Conservation (phyloP, 192 early-diverging fungal species). For the Coemansia aciculifera region DNA sequence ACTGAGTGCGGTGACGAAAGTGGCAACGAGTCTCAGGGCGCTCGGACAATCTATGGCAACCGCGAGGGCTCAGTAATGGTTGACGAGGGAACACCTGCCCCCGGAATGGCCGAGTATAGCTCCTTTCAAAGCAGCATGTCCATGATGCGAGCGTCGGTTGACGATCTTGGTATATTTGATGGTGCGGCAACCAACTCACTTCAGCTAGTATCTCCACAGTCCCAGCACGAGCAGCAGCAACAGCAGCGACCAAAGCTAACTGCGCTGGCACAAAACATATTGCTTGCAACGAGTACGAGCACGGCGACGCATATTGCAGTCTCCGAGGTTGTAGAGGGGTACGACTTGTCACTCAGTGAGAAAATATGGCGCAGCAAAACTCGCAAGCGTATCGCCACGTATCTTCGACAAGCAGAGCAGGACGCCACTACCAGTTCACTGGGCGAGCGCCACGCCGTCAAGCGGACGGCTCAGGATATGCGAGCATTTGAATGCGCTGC, state of each 20-base stretch:
- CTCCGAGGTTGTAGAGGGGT: conserved; percentile 34
- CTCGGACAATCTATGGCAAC: conserved; percentile 20
- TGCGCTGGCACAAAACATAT: conserved; percentile 26
- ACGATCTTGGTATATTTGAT: conserved; percentile 7
- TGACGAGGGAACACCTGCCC: conserved; percentile 34
- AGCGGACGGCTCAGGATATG: conserved; percentile 64
- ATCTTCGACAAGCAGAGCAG: conserved; percentile 22
- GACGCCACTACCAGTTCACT: conserved; percentile 37
- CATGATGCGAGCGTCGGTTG: conserved; percentile 6
- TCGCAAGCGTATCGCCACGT: conserved; percentile 31
- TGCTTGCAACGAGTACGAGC: conserved; percentile 22
- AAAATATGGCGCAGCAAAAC: conserved; percentile 39
- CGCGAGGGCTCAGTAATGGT: conserved; percentile 29
- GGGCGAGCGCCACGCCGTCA: conserved; percentile 57
- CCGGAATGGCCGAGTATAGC: conserved; percentile 10
- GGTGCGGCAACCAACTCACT: background rate
- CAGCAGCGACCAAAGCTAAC: conserved; percentile 12
- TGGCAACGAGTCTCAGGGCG: conserved; percentile 55
- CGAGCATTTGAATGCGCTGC: conserved; percentile 20
- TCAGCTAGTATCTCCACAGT: conserved; percentile 11
- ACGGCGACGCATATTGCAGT: conserved; percentile 14
- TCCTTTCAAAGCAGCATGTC: conserved; percentile 8
- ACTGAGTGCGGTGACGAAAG: conserved; percentile 61
- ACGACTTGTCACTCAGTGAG: conserved; percentile 28
- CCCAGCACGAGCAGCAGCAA: conserved; percentile 48